Evolutionary conservation across 345 rosid genomes (phyloP), one percentile per base, ranked within the genome.

Genomic region (Eucalyptus curtisii): DNA sequence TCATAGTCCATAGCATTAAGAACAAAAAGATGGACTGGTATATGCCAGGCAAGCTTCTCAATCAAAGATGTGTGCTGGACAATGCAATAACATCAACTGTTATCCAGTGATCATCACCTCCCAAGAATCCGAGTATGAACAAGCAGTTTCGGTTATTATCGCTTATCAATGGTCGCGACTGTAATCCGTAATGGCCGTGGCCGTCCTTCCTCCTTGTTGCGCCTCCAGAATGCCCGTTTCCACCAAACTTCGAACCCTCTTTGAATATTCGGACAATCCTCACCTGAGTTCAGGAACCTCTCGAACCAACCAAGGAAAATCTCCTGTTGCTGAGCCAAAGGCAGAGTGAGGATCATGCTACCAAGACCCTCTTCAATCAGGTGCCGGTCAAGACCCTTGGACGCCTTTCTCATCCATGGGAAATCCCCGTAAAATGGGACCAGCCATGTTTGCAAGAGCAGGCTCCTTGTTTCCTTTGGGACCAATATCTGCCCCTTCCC

Each of bases 241-340:
- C 99, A 98, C 99, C 99, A 98, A 68, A 97, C 93, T 88, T 98
- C 99, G 57, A 98, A 98, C 30, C 99, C 99, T 91, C 95, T 94
- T 89, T 97, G 99, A 48, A 98, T 96, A 88, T 98, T 98, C 3
- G 99, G 99, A 90, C 99, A 98, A 86, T 98, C 99, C 88, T 98
- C 99, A 20, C 96, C 97, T 4, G 98, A 95, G 88, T 96, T 97
- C 91, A 98, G 90, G 93, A 98, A 98, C 48, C 99, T 90, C 92
- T 95, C 92, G 89, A 98, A 98, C 99, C 99, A 98, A 82, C 96
- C 94, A n/a, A 98, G 92, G 88, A 98, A 94, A 84, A 97, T 94
- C 52, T 97, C 98, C 91, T 97, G 99, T 90, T 98, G 99, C 97
- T 95, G 94, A 84, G 98, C 93, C 42, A 98, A 89, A 68, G 99